Percentiles rank a stretch among this genome's conserved stretches.
Evolutionary conservation across 2,329 filamentous ascomycete species (phyloP).

Genomic region (Seiridium unicorne): DNA sequence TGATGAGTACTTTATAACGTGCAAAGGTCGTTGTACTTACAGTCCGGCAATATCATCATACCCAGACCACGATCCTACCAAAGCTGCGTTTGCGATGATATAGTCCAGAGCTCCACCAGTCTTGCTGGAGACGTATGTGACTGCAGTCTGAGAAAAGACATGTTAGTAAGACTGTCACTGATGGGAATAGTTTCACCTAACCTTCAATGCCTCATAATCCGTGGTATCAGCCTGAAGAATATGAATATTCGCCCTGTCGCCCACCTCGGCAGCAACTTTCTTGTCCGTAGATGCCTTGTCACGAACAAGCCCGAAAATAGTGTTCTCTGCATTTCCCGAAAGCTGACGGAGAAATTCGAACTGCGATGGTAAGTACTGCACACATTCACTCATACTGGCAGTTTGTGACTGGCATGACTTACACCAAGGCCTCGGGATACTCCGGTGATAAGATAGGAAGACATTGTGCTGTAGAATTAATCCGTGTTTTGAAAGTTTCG

Average conservation of each 20-base stretch:
- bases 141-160: slow-evolving; percentile 16
- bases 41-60: slow-evolving; percentile 32
- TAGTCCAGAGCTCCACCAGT: slow-evolving; percentile 44
- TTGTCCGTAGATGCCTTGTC: slow-evolving; percentile 42
- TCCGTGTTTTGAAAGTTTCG: too few species aligned
- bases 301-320: slow-evolving; percentile 46
- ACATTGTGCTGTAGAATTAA: neutral
- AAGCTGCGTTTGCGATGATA: slow-evolving; percentile 49
- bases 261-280: slow-evolving; percentile 38
- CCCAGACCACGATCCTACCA: slow-evolving; percentile 23
- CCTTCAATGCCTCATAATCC: slow-evolving; percentile 34
- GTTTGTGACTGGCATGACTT: neutral
- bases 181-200: neutral
- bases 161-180: neutral
- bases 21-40: slow-evolving; percentile 24
- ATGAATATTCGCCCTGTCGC: slow-evolving; percentile 37
- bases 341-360: slow-evolving; percentile 47
- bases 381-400: neutral
- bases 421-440: neutral
- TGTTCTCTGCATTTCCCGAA: slow-evolving; percentile 41
- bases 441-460: neutral
- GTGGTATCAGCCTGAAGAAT: slow-evolving; percentile 45
- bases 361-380: slow-evolving; percentile 24
- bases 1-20: neutral
- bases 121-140: slow-evolving; percentile 24